Evolutionary conservation across 495 filamentous ascomycete genomes (phyloP).

Genomic region (Lepraria neglecta): DNA sequence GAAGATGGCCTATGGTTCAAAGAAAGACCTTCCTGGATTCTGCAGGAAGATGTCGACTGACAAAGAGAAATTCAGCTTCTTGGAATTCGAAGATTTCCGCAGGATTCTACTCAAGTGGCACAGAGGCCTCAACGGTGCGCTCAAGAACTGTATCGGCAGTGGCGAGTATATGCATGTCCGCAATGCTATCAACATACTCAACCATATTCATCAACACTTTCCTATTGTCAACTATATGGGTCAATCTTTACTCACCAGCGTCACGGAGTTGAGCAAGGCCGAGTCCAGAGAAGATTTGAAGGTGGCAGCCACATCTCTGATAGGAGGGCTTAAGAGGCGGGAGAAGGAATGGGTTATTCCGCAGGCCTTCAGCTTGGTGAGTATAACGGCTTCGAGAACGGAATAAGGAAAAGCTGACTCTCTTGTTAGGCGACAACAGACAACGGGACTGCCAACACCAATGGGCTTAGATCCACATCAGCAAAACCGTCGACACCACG

Average conservation of each 20-base stretch:
- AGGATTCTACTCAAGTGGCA: slow-evolving; percentile 88
- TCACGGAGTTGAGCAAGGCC: slow-evolving; percentile 59
- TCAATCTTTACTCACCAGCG: slow-evolving; percentile 56
- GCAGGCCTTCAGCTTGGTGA: slow-evolving; percentile 57
- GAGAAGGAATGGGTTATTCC: slow-evolving; percentile 80
- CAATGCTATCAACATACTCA: slow-evolving; percentile 89
- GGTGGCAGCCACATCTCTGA: slow-evolving; percentile 76
- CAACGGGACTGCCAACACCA: slow-evolving; percentile 13
- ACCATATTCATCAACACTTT: slow-evolving; percentile 69
- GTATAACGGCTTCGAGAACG: slow-evolving; percentile 21
- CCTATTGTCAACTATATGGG: slow-evolving; percentile 87
- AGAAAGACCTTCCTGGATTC: slow-evolving; percentile 61
- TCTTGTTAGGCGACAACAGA: slow-evolving; percentile 10
- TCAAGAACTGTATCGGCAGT: slow-evolving; percentile 70
- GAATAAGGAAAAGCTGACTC: slow-evolving; percentile 29
- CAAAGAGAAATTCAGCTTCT: slow-evolving; percentile 56
- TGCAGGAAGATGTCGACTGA: slow-evolving; percentile 55
- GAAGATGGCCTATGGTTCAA: slow-evolving; percentile 63
- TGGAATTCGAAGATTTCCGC: slow-evolving; percentile 82
- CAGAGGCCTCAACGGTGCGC: slow-evolving; percentile 60
- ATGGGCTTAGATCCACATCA: slow-evolving; percentile 28
- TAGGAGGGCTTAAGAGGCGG: slow-evolving; percentile 72
- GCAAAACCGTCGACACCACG: slow-evolving; percentile 38
- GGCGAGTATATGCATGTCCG: slow-evolving; percentile 97
- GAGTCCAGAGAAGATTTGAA: slow-evolving; percentile 82